Percentiles rank a stretch among this genome's conserved stretches.
phyloP scores from a whole-genome alignment of 2,329 filamentous ascomycete genomes.

The Periconia macrospinosa region DNA sequence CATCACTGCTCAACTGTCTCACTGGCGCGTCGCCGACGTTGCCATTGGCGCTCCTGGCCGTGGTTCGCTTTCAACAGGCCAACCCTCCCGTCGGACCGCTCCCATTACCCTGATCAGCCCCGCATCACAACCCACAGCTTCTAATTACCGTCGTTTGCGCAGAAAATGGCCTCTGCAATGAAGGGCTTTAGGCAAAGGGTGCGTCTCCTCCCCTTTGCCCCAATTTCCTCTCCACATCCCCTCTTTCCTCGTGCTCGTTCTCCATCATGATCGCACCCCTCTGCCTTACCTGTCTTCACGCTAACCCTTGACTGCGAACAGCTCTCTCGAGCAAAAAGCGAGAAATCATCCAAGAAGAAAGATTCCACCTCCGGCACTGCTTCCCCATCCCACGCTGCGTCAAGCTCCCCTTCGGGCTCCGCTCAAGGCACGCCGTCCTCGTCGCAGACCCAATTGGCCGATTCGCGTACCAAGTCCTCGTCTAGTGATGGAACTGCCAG shows the following conservation, averaged over 20 bases:
- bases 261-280: constrained; percentile 22
- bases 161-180: constrained; percentile 64
- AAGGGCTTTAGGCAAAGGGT: constrained; percentile 98
- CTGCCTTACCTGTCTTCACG: constrained; percentile 21
- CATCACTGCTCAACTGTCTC: constrained; percentile 12
- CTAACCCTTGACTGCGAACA: constrained; percentile 68
- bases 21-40: constrained; percentile 21
- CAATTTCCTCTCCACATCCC: constrained; percentile 12
- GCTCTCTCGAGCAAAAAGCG: constrained; percentile 88
- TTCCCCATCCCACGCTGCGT: constrained; percentile 69
- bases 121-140: constrained; percentile 28
- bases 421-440: constrained; percentile 78
- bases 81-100: constrained; percentile 23
- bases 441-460: constrained; percentile 83
- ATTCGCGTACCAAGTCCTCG: constrained; percentile 80
- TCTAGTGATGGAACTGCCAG: constrained; percentile 41
- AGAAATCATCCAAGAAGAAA: constrained; percentile 75
- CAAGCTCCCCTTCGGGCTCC: constrained; percentile 62
- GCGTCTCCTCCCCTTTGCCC: constrained; percentile 62
- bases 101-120: constrained; percentile 16
- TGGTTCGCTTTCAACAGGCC: constrained; percentile 24
- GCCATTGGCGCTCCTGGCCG: constrained; percentile 33
- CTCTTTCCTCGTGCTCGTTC: constrained; percentile 20
- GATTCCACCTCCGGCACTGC: constrained; percentile 68
- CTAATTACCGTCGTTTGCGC: constrained; percentile 31